A percentile compares a stretch with the other conserved stretches of the same genome.
Evolutionary conservation across 805 yeast species (phyloP).

Genomic region (Candida insectorum): DNA sequence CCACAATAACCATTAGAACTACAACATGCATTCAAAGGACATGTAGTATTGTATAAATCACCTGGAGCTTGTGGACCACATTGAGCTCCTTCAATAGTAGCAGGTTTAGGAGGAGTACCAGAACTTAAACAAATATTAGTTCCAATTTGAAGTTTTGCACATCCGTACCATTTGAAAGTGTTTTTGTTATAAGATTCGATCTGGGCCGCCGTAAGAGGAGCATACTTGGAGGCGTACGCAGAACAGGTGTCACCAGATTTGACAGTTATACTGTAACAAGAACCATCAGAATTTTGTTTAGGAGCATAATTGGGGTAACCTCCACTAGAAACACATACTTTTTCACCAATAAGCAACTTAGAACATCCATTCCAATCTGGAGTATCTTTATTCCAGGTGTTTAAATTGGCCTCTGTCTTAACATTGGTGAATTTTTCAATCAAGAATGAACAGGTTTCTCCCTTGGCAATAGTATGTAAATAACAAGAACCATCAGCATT

Average conservation of each 20-base stretch:
- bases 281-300: slow-evolving; percentile 13
- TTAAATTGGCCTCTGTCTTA: not conserved
- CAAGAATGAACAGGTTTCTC: slow-evolving; percentile 4
- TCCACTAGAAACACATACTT: slow-evolving; percentile 11
- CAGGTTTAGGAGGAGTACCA: slow-evolving; percentile 17
- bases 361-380: slow-evolving; percentile 4
- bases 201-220: slow-evolving; percentile 7
- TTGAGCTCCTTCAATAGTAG: slow-evolving; percentile 12
- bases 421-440: slow-evolving; percentile 2
- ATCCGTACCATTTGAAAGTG: slow-evolving; percentile 16
- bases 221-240: slow-evolving; percentile 7
- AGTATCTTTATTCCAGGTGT: slow-evolving; percentile 2
- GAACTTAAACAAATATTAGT: slow-evolving; percentile 13
- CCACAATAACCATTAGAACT: slow-evolving; percentile 15
- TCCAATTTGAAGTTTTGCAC: slow-evolving; percentile 7
- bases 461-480: slow-evolving; percentile 4
- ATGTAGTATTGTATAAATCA: slow-evolving; percentile 9
- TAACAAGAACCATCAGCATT: slow-evolving; percentile 7
- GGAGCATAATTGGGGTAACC: slow-evolving; percentile 8
- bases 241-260: slow-evolving; percentile 14
- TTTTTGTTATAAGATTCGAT: slow-evolving; percentile 11
- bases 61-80: slow-evolving; percentile 20
- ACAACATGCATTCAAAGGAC: slow-evolving; percentile 20
- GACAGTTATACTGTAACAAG: slow-evolving; percentile 13
- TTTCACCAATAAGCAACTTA: slow-evolving; percentile 9